Base-by-base conservation (phyloP, 2,329 filamentous ascomycete genomes). In the Exophiala phaeomuriformis region DNA sequence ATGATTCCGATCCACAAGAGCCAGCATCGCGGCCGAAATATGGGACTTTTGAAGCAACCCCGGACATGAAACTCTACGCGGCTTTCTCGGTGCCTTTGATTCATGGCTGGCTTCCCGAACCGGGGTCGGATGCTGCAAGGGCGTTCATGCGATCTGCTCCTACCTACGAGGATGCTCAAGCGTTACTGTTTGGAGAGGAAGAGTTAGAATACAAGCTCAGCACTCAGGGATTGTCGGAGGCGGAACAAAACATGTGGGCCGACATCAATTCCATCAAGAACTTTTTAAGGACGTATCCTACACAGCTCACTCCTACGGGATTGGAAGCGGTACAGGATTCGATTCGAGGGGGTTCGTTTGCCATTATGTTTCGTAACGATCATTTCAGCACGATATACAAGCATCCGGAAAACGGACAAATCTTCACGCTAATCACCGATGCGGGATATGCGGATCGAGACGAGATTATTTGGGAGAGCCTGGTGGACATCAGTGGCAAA, bases 371-470 rank as follows among this genome's bases (percentile, higher is more conserved):
- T 73, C 82, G 93, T 29, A 98, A 98, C 64, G 91, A 98, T 65
- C 93, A 98, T 67, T 98, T 98, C 66, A 90, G 89, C 40, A 97
- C 91, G 0, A 70, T 98, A 0, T 95, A 95, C 70, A 88, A 90
- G 56, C 89, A 97, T 63, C 89, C 91, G 0, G 75, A 83, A 42
- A 88, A 84, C 0, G 77, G 82, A 39, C 79, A 87, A 60, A 77
- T 97, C 1, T 80, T 91, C 59, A 89, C 87, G 0, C 74, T 98
- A 2, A 90, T 98, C 9, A 97, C 93, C 0, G 93, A 98, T 66
- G 86, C 89, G 29, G 93, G 93, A 0, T 98, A 95, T 65, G 84
- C 86, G 7, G 80, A 78, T 6, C 89, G 96, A 62, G 85, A 90
- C 10, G 91, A 97, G 67, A 83, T 98, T 8, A 88, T 98, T 0